Conservation (phyloP, 352 stramenopile genomes). For the Pythium phragmitis region DNA sequence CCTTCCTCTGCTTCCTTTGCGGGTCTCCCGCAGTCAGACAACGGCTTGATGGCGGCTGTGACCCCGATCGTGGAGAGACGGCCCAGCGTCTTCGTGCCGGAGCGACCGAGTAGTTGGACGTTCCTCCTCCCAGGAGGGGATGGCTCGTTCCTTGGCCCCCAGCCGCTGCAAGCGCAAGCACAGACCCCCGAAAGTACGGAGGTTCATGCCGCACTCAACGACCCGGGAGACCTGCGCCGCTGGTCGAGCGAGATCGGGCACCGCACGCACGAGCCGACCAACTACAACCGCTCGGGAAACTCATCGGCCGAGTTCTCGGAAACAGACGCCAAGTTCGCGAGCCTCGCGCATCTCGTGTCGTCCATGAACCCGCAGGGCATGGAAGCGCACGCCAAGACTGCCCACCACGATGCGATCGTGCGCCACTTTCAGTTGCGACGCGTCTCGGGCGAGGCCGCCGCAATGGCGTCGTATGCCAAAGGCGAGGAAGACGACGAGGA, state of each 20-base stretch:
- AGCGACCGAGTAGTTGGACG: not conserved
- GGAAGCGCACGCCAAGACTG: constrained; percentile 13
- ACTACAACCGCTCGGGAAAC: constrained; percentile 20
- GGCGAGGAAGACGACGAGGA: not conserved
- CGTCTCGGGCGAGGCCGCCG: constrained; percentile 10
- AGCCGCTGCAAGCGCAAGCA: not conserved
- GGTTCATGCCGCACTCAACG: not conserved
- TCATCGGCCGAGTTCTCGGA: constrained; percentile 17
- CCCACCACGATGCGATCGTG: constrained; percentile 28
- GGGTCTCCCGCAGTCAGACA: no score
- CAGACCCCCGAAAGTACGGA: not conserved
- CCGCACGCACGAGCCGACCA: not conserved
- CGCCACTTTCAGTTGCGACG: constrained; percentile 26
- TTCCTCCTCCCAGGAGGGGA: constrained; percentile 16
- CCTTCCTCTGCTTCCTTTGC: no score
- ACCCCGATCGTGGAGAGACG: not conserved
- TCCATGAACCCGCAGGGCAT: constrained; percentile 14
- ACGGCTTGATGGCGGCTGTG: not conserved
- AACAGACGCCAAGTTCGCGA: constrained; percentile 9
- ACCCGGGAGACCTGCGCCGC: constrained; percentile 1
- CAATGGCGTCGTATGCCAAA: constrained; percentile 12
- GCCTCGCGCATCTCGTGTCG: constrained; percentile 17
- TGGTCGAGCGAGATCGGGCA: constrained; percentile 15
- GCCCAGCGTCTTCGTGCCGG: not conserved
- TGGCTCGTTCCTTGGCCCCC: constrained; percentile 1